Base-by-base conservation (phyloP, 208 protist species). In the Trypanosoma avium region DNA sequence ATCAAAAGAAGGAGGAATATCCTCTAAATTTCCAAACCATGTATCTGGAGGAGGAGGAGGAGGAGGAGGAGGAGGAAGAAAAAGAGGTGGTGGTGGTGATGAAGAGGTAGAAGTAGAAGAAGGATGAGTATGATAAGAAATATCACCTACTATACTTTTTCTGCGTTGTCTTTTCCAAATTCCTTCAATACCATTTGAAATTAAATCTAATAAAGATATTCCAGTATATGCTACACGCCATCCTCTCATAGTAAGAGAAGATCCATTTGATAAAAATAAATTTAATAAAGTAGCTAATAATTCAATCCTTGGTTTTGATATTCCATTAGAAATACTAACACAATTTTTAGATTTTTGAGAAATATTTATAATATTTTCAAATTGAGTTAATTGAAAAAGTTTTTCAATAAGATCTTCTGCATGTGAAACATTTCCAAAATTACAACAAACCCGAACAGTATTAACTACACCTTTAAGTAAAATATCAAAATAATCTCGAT, bases 121-220 rank as follows among this genome's bases (percentile, higher is more conserved):
- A n/a, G n/a, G 35, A 10, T 3, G 40, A 17, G n/a, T 19, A 9
- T n/a, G 59, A 32, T 6, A 8, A 59, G 29, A 12, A 70, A 6
- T 33, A 58, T 65, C 81, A 81, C 21, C 82, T 74, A 35, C 27
- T 17, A 61, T 27, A 13, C 67, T 43, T 24, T 67, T 74, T 38
- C 32, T 63, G 0, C 36, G 54, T 57, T 84, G 79, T 42, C 84
- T 76, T 46, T 61, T 65, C 76, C 83, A 94, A 67, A 92, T 60
- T 15, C 88, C 85, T 43, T 94, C 84, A 0, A 85, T 67, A 19
- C 88, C 88, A 58, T 94, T 94, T 1, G 83, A 86, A 42, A 90
- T 63, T 7, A 81, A 75, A 53, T 94, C 88, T 13, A 94, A 48
- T 4, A 94, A 67, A 4, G 88, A 94, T 21, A 94, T 58, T 2